Conservation (phyloP, 2,329 filamentous ascomycete genomes). For the Sarocladium kiliense region DNA sequence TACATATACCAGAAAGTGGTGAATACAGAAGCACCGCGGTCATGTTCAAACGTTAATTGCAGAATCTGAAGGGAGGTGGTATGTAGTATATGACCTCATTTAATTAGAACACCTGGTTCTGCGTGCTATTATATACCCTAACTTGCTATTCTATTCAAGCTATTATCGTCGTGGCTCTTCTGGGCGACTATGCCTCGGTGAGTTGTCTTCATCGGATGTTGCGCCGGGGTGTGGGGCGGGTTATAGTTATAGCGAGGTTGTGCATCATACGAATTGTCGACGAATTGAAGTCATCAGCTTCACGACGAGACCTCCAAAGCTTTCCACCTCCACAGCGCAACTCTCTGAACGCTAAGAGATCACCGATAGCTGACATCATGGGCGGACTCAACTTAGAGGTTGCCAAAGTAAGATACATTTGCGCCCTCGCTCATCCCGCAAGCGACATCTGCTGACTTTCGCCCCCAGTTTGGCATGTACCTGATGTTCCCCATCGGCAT, state of each 20-base stretch:
- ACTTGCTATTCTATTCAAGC: too few relatives aligned
- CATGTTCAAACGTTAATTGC: too few relatives aligned
- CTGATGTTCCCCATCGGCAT: conserved; percentile 97
- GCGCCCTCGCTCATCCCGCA: not conserved
- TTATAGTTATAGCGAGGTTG: not conserved
- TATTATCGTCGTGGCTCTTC: too few relatives aligned
- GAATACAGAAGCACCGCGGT: not conserved
- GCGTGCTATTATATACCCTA: too few relatives aligned
- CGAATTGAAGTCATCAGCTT: conserved; percentile 6
- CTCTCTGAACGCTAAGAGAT: not conserved
- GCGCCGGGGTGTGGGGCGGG: not conserved
- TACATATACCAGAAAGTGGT: not conserved
- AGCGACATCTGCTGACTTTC: not conserved
- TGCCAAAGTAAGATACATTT: conserved; percentile 61
- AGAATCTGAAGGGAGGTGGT: too few relatives aligned
- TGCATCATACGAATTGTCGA: not conserved
- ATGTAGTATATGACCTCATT: too few relatives aligned
- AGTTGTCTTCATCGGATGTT: not conserved
- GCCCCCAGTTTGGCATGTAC: conserved; percentile 85
- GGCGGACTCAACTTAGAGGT: conserved; percentile 83
- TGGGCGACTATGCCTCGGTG: too few relatives aligned
- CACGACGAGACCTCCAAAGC: not conserved
- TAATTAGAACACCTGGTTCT: too few relatives aligned
- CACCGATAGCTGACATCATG: conserved; percentile 40
- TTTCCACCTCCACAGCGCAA: too few relatives aligned